Evolutionary conservation across 106 monocot genomes (phyloP), one percentile per base, ranked within the genome.

Genomic region (Platanthera zijinensis): DNA sequence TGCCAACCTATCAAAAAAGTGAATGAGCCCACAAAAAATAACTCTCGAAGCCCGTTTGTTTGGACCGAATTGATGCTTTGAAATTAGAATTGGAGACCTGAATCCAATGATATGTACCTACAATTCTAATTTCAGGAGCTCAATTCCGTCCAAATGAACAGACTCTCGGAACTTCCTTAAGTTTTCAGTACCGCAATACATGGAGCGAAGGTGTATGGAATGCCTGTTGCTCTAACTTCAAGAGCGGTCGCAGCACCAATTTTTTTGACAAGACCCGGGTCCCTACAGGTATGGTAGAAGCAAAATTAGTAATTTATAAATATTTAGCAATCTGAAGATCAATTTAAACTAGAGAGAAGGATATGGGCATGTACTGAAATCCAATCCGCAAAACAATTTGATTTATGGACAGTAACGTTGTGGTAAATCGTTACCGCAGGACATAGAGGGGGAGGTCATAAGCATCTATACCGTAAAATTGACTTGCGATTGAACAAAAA

Each of bases 211-310:
- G 56, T 15, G 28, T 81, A 81, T 30, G 81, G 81, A 81, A 81
- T 81, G 22, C 81, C 81, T 15, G 81, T 81, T 50, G 81, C 81
- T 59, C 81, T 81, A 39, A 81, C 70, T 76, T 81, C 81, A 53
- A 81, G 81, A 64, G 77, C 75, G 7, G 74, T 74, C 25, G 79
- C 74, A n/a, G 57, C 79, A 51, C 74, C 74, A 71, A 84, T 74
- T 57, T 70, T 69, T 76, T 79, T 76, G 30, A 76, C 79, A 2
- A 84, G 61, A 21, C 3, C 75, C 22, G 80, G 80, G 56, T 80
- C 80, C 48, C 80, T 80, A 15, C 0, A 75, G 8, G 57, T 3
- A 17, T 52, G 52, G 50, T 66, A 30, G 25, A 3, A 66, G 28
- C 32, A 32, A 30, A 66, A 28, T 11, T 10, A 53, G 13, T 4